These are phyloP conservation scores for Globisporangium iwayamae DNA, from an alignment of 352 stramenopile species.

Conservation along the genomic window DNA sequence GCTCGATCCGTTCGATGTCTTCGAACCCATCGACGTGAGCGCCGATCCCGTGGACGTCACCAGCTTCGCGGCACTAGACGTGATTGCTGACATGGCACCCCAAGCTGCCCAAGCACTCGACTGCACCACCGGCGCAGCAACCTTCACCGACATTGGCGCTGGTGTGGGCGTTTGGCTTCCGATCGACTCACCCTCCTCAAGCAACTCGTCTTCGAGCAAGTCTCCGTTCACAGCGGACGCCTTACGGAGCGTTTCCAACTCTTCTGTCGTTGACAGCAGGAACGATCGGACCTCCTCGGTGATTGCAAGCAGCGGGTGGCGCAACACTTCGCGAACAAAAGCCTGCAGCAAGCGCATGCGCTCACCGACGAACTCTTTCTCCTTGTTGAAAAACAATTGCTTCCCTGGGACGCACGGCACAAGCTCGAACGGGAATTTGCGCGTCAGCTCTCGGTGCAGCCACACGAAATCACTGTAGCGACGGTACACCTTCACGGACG, in stretches of 20 bases:
- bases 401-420: constrained; percentile 75
- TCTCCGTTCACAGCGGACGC: constrained; percentile 40
- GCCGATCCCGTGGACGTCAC: constrained; percentile 66
- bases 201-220: constrained; percentile 34
- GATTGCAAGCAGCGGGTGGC: constrained; percentile 56
- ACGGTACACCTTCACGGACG: constrained; percentile 80
- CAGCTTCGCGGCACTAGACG: constrained; percentile 68
- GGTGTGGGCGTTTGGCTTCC: not conserved
- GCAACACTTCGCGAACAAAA: constrained; percentile 72
- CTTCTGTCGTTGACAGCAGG: constrained; percentile 75
- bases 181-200: constrained; percentile 28
- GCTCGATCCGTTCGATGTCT: constrained; percentile 24
- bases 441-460: constrained; percentile 63
- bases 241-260: constrained; percentile 68
- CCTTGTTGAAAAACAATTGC: constrained; percentile 81
- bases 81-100: constrained; percentile 69
- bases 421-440: constrained; percentile 69
- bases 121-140: constrained; percentile 12
- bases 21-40: constrained; percentile 36
- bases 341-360: constrained; percentile 79
- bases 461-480: constrained; percentile 87
- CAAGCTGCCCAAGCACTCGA: constrained; percentile 59
- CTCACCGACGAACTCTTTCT: constrained; percentile 83
- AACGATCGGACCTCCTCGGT: constrained; percentile 74
- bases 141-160: constrained; percentile 20